phyloP scores from a whole-genome alignment of 1,284 basidiomycete genomes.

The Leccinum fuscescens region DNA sequence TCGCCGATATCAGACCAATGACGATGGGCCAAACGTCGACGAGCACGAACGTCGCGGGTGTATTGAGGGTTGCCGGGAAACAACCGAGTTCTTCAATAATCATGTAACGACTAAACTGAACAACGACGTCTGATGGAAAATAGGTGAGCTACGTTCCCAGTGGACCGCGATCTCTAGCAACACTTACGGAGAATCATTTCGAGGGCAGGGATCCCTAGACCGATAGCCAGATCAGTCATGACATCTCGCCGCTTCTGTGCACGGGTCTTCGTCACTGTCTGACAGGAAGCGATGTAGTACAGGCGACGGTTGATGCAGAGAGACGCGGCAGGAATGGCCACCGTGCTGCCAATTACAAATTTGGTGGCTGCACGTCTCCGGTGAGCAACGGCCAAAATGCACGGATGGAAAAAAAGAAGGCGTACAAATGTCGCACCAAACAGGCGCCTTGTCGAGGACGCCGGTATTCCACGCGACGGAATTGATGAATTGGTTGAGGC shows the following conservation, averaged over 20 bases:
- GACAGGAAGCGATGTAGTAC: conserved; percentile 45
- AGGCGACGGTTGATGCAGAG: conserved; percentile 48
- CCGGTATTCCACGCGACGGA: conserved; percentile 56
- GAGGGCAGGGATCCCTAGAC: conserved; percentile 47
- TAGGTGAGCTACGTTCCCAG: not conserved
- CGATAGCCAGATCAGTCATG: conserved; percentile 46
- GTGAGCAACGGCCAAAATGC: conserved; percentile 4
- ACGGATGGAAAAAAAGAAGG: not conserved
- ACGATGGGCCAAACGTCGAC: conserved; percentile 24
- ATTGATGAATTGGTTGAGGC: conserved; percentile 53
- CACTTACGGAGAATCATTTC: conserved; percentile 51
- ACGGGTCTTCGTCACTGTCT: conserved; percentile 29
- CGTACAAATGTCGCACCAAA: conserved; percentile 56
- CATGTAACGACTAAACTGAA: conserved; percentile 38
- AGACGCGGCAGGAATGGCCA: conserved; percentile 53
- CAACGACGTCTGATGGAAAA: conserved; percentile 29
- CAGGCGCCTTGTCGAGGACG: conserved; percentile 40
- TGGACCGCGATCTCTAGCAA: not conserved
- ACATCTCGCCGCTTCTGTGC: conserved; percentile 37
- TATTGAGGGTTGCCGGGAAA: conserved; percentile 30
- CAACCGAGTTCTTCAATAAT: conserved; percentile 41
- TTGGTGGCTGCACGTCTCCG: conserved; percentile 36
- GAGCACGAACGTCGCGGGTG: conserved; percentile 24
- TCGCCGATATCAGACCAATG: conserved; percentile 28
- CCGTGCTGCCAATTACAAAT: conserved; percentile 36